Evolutionary conservation across 495 filamentous ascomycete species (phyloP).

Genomic region (Sporormia fimetaria): DNA sequence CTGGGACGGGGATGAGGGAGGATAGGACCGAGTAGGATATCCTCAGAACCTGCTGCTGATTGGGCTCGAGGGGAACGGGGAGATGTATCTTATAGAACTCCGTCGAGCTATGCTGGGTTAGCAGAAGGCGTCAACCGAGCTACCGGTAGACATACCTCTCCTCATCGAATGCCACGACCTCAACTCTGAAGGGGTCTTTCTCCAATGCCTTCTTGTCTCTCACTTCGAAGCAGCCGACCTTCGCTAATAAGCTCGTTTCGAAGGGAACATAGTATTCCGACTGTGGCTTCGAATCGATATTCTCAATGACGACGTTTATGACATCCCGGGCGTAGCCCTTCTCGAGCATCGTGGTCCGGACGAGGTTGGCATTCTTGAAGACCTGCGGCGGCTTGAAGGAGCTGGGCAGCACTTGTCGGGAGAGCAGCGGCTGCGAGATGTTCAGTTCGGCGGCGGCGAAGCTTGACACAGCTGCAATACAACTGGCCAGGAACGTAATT

Average conservation of each 20-base stretch:
- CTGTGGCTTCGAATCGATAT: slow-evolving; percentile 63
- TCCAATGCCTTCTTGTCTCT: slow-evolving; percentile 73
- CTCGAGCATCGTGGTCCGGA: slow-evolving; percentile 82
- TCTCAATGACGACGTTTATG: slow-evolving; percentile 90
- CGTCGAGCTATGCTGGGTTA: slow-evolving; percentile 44
- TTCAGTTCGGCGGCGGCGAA: slow-evolving; percentile 31
- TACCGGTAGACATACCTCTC: slow-evolving; percentile 41
- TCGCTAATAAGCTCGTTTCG: slow-evolving; percentile 56
- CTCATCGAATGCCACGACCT: slow-evolving; percentile 51
- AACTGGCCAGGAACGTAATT: slow-evolving; percentile 19
- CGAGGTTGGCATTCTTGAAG: slow-evolving; percentile 83
- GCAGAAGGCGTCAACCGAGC: neutral
- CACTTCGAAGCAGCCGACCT: slow-evolving; percentile 77
- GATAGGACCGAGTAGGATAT: slow-evolving; percentile 73
- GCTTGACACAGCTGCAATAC: slow-evolving; percentile 25
- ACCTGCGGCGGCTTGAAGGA: slow-evolving; percentile 78
- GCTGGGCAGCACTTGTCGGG: slow-evolving; percentile 46
- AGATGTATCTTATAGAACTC: slow-evolving; percentile 80
- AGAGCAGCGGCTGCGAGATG: slow-evolving; percentile 34
- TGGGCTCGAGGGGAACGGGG: slow-evolving; percentile 58
- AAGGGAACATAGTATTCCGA: slow-evolving; percentile 84
- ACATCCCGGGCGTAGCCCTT: slow-evolving; percentile 82
- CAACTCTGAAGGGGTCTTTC: slow-evolving; percentile 54
- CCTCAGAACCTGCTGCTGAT: slow-evolving; percentile 68
- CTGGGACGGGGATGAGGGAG: slow-evolving; percentile 65